Evolutionary conservation across 108 stramenopile species (phyloP).

Genomic region (Cyclostephanos invisitatus): DNA sequence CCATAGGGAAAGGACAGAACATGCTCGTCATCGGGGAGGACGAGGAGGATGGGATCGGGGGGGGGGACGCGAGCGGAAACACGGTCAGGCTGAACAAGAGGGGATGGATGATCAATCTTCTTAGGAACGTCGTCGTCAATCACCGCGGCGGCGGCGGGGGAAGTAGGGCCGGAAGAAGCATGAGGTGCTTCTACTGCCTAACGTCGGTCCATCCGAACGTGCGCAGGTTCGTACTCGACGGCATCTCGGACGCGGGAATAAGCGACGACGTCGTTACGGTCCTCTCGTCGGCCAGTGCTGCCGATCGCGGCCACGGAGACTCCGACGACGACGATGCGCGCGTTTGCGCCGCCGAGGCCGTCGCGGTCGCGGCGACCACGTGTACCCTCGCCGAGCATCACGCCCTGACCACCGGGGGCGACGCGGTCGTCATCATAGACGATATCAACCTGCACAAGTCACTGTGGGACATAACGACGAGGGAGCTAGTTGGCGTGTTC

Average conservation of each 20-base stretch:
- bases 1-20: slow-evolving; percentile 90
- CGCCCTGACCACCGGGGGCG: slow-evolving; percentile 65
- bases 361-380: slow-evolving; percentile 71
- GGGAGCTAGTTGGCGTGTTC: slow-evolving; percentile 73
- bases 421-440: slow-evolving; percentile 82
- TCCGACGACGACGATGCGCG: not conserved
- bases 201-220: slow-evolving; percentile 40
- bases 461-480: slow-evolving; percentile 85
- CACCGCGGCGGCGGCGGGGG: not conserved
- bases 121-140: slow-evolving; percentile 43
- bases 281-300: slow-evolving; percentile 43
- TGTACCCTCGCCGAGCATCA: slow-evolving; percentile 79
- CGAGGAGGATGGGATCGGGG: slow-evolving; percentile 31
- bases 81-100: slow-evolving; percentile 26
- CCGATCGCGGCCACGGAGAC: not conserved
- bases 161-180: not conserved
- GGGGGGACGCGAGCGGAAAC: not conserved
- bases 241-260: slow-evolving; percentile 55
- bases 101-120: slow-evolving; percentile 49
- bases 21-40: slow-evolving; percentile 83
- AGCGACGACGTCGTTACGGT: slow-evolving; percentile 57
- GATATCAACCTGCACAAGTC: slow-evolving; percentile 79
- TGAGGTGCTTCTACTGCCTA: slow-evolving; percentile 76
- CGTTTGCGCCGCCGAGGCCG: slow-evolving; percentile 51
- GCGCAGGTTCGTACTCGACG: slow-evolving; percentile 33